Conservation (phyloP, 306 rosid species). For the Quercus engelmannii region DNA sequence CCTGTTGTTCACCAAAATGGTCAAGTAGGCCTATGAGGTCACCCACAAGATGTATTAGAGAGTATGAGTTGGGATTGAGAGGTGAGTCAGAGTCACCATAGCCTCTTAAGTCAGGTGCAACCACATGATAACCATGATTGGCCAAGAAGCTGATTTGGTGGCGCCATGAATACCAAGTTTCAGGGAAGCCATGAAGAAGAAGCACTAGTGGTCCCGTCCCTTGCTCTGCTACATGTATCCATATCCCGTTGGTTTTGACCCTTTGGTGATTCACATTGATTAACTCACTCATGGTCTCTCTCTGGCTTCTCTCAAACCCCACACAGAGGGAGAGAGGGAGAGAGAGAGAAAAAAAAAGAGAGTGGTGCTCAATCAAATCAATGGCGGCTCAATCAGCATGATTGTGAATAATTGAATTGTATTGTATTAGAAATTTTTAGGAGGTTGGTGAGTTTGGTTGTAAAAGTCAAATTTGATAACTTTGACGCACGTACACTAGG, state of each 20-base stretch:
- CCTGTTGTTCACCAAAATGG: constrained; percentile 63
- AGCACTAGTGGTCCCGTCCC: constrained; percentile 75
- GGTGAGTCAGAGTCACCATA: constrained; percentile 69
- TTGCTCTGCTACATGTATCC: constrained; percentile 60
- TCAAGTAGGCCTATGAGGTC: constrained; percentile 60
- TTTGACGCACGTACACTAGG: no score
- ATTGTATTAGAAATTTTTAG: not conserved
- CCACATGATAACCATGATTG: constrained; percentile 52
- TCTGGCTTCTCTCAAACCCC: not conserved
- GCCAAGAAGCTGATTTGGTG: constrained; percentile 51
- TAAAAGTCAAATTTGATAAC: not conserved
- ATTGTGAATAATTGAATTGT: not conserved
- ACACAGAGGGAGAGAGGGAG: no score
- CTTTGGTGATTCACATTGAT: constrained; percentile 47
- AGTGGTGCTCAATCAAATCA: not conserved
- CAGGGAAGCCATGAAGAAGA: constrained; percentile 69
- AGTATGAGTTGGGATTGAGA: constrained; percentile 44
- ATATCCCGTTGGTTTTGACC: constrained; percentile 58
- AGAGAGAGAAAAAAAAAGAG: no score
- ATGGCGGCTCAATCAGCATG: not conserved
- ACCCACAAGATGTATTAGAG: constrained; percentile 45
- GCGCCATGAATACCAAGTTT: constrained; percentile 59
- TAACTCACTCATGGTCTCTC: constrained; percentile 28
- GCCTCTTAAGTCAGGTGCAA: constrained; percentile 81
- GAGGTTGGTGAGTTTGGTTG: not conserved